These are phyloP conservation scores for Multifurca ochricompacta DNA, from an alignment of 768 basidiomycete genomes.

Conservation along the genomic window DNA sequence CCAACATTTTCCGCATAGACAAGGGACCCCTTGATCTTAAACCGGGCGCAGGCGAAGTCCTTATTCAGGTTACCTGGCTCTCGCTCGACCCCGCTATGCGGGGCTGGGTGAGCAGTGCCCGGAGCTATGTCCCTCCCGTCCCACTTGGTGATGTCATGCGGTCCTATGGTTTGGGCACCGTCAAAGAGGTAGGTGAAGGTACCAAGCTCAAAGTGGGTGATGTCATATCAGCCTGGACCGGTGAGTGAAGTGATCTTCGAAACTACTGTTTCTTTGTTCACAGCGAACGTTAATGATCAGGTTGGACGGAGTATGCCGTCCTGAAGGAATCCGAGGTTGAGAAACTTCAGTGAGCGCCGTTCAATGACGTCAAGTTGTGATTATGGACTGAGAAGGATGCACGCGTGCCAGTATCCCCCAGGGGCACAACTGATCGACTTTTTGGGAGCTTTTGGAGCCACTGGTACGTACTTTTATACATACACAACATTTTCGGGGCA, in stretches of 20 bases:
- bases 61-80: constrained; percentile 75
- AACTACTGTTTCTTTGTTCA: neutral
- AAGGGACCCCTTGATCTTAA: constrained; percentile 44
- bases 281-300: constrained; percentile 29
- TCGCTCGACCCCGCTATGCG: constrained; percentile 88
- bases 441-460: constrained; percentile 67
- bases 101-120: constrained; percentile 63
- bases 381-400: neutral
- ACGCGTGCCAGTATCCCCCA: constrained; percentile 44
- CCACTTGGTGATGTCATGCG: constrained; percentile 56
- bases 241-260: constrained; percentile 37
- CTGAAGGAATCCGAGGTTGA: constrained; percentile 44
- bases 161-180: constrained; percentile 54
- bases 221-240: constrained; percentile 57
- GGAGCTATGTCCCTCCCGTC: constrained; percentile 53
- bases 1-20: constrained; percentile 66
- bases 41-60: constrained; percentile 44
- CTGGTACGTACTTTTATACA: constrained; percentile 48
- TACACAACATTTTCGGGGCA: neutral
- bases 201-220: constrained; percentile 58
- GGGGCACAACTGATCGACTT: constrained; percentile 69
- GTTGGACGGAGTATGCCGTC: constrained; percentile 73
- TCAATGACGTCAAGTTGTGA: neutral
- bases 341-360: constrained; percentile 45
- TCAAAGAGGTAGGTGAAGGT: constrained; percentile 50